Evolutionary conservation across 176 grass and related monocot genomes (phyloP), one percentile per base, ranked within the genome.

Genomic region (Microstegium vimineum): DNA sequence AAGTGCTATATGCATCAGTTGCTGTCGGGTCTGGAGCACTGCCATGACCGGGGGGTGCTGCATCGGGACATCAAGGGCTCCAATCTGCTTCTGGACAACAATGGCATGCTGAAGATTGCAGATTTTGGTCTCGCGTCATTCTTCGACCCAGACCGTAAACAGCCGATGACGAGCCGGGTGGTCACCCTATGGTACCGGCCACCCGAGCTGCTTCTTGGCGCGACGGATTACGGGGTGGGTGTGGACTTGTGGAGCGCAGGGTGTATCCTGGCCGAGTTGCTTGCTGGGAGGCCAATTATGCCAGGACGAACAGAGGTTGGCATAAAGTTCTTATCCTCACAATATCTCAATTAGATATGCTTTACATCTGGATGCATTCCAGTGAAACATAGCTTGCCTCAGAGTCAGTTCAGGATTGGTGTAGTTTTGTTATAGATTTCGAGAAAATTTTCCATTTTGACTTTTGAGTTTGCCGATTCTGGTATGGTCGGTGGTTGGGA

Each of bases 281-380:
- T 94, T 61, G 84, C 92, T 83, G 92, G 92, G 38, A 94, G 90
- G 79, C 92, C 92, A 77, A 90, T 94, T 71, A 92, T 94, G 92
- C 92, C 92, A 73, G 92, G 92, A n/a, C 86, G 92, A 78, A 94
- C 92, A 35, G 92, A 94, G 92, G 92, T 94, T 89, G 68, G 84
- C 27, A 57, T 64, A 45, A 36, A 28, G 18, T 43, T 20, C n/a
- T 80, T 51, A 35, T 47, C 40, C 9, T 4, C 4, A 62, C 14
- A 4, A 43, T 2, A 69, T 69, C 16, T 82, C 81, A 37, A 23
- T 78, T 32, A 82, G 30, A 15, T 43, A 25, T 66, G 10, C 40
- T 67, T 84, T 42, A 1, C 17, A 22, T 3, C 69, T 43, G 26
- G 25, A 35, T n/a, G 34, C 61, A 31, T 77, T 68, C 67, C 42